Evolutionary conservation across 176 grass and related monocot genomes (phyloP).

Genomic region (Oryza glumipatula): DNA sequence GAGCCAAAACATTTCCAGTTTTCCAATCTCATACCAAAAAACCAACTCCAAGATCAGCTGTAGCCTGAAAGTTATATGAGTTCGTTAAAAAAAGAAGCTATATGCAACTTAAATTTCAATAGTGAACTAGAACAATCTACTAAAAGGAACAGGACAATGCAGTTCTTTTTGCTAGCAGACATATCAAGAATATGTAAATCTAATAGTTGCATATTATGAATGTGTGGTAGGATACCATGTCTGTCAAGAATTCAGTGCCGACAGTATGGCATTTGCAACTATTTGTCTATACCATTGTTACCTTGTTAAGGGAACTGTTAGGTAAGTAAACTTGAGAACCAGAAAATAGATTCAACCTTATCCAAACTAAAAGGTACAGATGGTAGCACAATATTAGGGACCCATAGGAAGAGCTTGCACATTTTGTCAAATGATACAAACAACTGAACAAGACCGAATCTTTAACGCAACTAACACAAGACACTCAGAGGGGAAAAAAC

Average conservation of each 20-base stretch:
- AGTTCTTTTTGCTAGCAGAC: background rate
- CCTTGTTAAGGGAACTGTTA: background rate
- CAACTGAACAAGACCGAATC: background rate
- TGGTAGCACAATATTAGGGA: conserved; percentile 5
- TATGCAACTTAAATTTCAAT: background rate
- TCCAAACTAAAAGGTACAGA: conserved; percentile 7
- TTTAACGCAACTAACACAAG: conserved; percentile 17
- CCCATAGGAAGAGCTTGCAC: background rate
- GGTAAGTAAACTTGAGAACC: conserved; percentile 4
- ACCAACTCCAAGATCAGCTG: background rate
- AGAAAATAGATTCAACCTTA: conserved; percentile 9
- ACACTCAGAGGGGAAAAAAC: background rate
- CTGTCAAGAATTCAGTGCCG: background rate
- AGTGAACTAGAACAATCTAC: background rate
- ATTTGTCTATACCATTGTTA: background rate
- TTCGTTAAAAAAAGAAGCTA: too few species aligned
- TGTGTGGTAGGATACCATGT: background rate
- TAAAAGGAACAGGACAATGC: background rate
- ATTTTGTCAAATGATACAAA: conserved; percentile 7
- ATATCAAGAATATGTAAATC: background rate
- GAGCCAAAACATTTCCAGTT: conserved; percentile 11
- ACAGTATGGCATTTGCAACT: background rate
- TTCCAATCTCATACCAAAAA: conserved; percentile 1
- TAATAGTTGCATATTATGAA: background rate
- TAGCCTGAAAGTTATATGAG: background rate